Evolutionary conservation across 805 yeast genomes (phyloP).

Genomic region (Saturnispora mendoncae): DNA sequence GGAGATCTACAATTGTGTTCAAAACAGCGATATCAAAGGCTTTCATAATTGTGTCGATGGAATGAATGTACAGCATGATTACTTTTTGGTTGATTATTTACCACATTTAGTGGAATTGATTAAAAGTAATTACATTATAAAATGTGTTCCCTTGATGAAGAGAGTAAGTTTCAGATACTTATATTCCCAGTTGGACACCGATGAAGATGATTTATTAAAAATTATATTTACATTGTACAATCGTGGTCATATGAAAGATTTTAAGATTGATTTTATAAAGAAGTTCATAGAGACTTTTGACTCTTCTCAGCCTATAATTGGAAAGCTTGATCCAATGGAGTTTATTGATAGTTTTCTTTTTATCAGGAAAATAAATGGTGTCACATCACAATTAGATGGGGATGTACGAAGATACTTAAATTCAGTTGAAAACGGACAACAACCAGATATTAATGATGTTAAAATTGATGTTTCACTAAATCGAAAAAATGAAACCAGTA

Average conservation of each 20-base stretch:
- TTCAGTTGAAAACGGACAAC: not conserved
- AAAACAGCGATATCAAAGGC: slow-evolving; percentile 18
- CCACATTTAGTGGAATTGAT: slow-evolving; percentile 22
- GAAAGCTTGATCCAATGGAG: slow-evolving; percentile 2
- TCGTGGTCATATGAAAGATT: slow-evolving; percentile 19
- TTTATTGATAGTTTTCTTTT: slow-evolving; percentile 1
- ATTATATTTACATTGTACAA: slow-evolving; percentile 21
- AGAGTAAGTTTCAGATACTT: slow-evolving; percentile 19
- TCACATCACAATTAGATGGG: not conserved
- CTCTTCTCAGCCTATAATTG: not conserved
- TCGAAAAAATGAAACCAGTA: not conserved
- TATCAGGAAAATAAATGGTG: not conserved
- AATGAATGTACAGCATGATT: slow-evolving; percentile 11
- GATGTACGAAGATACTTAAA: not conserved
- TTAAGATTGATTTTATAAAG: slow-evolving; percentile 23
- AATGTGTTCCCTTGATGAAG: slow-evolving; percentile 18
- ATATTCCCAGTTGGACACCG: slow-evolving; percentile 16
- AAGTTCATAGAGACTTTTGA: slow-evolving; percentile 14
- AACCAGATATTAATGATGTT: not conserved
- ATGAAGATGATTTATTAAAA: slow-evolving; percentile 16
- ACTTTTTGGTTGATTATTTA: slow-evolving; percentile 19
- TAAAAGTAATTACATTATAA: slow-evolving; percentile 19
- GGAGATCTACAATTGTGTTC: slow-evolving; percentile 23
- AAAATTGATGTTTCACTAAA: not conserved
- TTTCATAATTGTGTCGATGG: slow-evolving; percentile 15